Evolutionary conservation across 1,284 basidiomycete genomes (phyloP).

Genomic region (Rhodotorula sp.): DNA sequence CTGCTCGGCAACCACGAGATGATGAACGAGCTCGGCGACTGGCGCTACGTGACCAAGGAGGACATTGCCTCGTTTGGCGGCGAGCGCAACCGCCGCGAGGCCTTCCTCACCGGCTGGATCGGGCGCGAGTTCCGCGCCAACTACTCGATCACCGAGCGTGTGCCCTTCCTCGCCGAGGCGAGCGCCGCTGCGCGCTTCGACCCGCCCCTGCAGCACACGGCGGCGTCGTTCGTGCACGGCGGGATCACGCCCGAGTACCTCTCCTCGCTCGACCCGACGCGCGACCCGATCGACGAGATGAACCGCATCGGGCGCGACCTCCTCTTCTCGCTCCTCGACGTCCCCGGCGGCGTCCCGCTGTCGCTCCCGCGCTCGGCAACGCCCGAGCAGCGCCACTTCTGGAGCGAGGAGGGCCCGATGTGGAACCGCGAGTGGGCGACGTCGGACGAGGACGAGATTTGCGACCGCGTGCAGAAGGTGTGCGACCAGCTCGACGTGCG

Average conservation of each 20-base stretch:
- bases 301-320: slow-evolving; percentile 33
- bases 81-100: slow-evolving; percentile 61
- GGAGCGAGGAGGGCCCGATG: slow-evolving; percentile 57
- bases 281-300: slow-evolving; percentile 24
- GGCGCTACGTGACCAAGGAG: slow-evolving; percentile 53
- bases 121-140: slow-evolving; percentile 81
- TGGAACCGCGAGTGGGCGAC: slow-evolving; percentile 86
- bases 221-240: slow-evolving; percentile 73
- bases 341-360: slow-evolving; percentile 32
- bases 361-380: slow-evolving; percentile 70
- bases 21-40: slow-evolving; percentile 47
- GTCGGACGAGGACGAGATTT: slow-evolving; percentile 64
- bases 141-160: slow-evolving; percentile 77
- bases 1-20: slow-evolving; percentile 87
- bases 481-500: slow-evolving; percentile 71
- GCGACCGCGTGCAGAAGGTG: slow-evolving; percentile 68
- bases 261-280: slow-evolving; percentile 50
- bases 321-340: slow-evolving; percentile 57
- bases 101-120: slow-evolving; percentile 68
- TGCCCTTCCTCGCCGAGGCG: slow-evolving; percentile 53
- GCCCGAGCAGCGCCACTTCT: slow-evolving; percentile 67
- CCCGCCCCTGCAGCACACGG: slow-evolving; percentile 63
- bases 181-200: not conserved
- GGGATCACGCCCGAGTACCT: slow-evolving; percentile 44
- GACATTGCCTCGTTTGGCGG: slow-evolving; percentile 48